Percentiles rank a stretch among this genome's conserved stretches.
Conservation (phyloP, 768 basidiomycete genomes). For the Sporobolomyces roseus region DNA sequence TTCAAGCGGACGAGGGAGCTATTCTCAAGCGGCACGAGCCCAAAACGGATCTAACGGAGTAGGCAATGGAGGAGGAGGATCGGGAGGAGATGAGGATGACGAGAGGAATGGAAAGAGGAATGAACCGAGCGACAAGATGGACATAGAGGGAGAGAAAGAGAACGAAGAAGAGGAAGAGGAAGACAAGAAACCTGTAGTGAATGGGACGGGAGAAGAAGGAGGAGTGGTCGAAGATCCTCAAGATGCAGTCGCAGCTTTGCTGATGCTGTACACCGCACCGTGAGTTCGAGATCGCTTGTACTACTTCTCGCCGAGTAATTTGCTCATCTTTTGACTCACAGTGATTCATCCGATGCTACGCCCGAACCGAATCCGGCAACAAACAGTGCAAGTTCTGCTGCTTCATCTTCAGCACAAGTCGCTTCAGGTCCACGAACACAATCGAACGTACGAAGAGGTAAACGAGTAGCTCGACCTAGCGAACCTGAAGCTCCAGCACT, state of each 20-base stretch:
- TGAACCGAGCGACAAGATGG: slow-evolving; percentile 25
- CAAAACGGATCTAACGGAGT: neutral
- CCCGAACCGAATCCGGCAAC: slow-evolving; percentile 4
- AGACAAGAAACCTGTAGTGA: neutral
- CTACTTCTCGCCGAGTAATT: too few species aligned
- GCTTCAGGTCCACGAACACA: neutral
- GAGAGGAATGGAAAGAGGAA: neutral
- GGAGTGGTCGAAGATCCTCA: neutral
- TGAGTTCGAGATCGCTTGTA: too few species aligned
- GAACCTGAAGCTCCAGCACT: neutral
- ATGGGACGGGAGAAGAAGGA: neutral
- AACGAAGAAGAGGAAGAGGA: slow-evolving; percentile 19
- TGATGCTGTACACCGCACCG: neutral
- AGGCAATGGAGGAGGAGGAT: neutral
- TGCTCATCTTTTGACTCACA: too few species aligned
- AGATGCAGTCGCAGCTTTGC: neutral
- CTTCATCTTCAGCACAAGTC: neutral
- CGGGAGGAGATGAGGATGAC: neutral
- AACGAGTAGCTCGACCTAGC: neutral
- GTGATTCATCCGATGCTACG: too few species aligned
- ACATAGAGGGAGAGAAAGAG: neutral
- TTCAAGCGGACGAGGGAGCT: slow-evolving; percentile 15
- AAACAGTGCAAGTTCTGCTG: neutral
- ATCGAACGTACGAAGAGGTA: slow-evolving; percentile 2
- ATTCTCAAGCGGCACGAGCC: slow-evolving; percentile 4